phyloP scores from a whole-genome alignment of 257 asterid genomes.

The Schizonepeta tenuifolia region DNA sequence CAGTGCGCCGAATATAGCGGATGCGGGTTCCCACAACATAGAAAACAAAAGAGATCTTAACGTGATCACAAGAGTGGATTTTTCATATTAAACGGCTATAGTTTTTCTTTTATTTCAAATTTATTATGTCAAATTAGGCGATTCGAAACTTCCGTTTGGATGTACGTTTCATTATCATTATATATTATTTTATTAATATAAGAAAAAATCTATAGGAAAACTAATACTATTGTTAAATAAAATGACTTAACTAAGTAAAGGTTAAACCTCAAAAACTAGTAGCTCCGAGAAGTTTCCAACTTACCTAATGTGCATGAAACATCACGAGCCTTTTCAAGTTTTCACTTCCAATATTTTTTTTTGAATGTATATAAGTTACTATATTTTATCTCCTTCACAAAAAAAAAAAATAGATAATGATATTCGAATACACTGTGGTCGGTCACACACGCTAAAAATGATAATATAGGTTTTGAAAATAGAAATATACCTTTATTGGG shows the following conservation, averaged over 20 bases:
- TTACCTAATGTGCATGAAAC: slow-evolving; percentile 2
- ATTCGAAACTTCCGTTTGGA: background rate
- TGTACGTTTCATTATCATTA: background rate
- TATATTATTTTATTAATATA: background rate
- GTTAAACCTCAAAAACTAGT: background rate
- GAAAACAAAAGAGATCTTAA: too few relatives aligned
- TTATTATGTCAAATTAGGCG: background rate
- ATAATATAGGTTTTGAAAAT: too few relatives aligned
- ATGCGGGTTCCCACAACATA: too few relatives aligned
- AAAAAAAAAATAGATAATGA: too few relatives aligned
- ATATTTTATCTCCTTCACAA: background rate
- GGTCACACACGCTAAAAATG: too few relatives aligned
- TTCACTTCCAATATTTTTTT: background rate
- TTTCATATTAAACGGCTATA: background rate
- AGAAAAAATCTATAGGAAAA: background rate
- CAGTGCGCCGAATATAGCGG: too few relatives aligned
- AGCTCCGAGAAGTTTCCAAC: slow-evolving; percentile 6
- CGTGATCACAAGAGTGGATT: background rate
- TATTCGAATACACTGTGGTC: too few relatives aligned
- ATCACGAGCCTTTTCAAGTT: background rate
- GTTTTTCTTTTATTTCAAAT: background rate
- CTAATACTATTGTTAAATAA: background rate
- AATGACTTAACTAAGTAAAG: background rate
- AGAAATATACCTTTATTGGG: too few relatives aligned
- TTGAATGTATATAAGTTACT: background rate